A percentile compares a stretch with the other conserved stretches of the same genome.
These are phyloP conservation scores for Moesziomyces sp. DNA, from an alignment of 1,284 basidiomycete genomes.

Conservation along the genomic window DNA sequence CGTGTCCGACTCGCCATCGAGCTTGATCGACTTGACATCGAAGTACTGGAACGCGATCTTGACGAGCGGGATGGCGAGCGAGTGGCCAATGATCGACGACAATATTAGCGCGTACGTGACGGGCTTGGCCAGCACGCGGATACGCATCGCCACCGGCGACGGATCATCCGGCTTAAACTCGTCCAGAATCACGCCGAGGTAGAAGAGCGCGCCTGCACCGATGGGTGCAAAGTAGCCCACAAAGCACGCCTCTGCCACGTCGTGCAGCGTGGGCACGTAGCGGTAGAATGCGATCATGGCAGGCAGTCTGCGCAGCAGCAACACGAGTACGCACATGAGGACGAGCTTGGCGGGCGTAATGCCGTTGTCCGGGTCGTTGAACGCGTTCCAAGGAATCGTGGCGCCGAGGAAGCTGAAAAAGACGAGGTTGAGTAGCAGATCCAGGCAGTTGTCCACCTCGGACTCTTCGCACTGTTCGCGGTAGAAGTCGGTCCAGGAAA, in stretches of 20 bases:
- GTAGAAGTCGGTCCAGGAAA: conserved; percentile 63
- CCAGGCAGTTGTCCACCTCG: conserved; percentile 60
- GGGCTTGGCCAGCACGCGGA: conserved; percentile 54
- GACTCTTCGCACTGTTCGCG: conserved; percentile 60
- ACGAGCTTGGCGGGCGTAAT: conserved; percentile 66
- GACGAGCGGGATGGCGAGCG: conserved; percentile 53
- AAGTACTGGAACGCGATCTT: conserved; percentile 48
- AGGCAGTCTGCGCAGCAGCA: conserved; percentile 67
- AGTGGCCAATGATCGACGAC: conserved; percentile 52
- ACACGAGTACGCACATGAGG: conserved; percentile 69
- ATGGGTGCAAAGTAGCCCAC: conserved; percentile 69
- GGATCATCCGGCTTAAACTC: conserved; percentile 47
- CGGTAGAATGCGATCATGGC: conserved; percentile 59
- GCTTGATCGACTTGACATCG: conserved; percentile 49
- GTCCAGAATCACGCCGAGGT: conserved; percentile 47
- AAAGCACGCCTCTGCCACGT: conserved; percentile 63
- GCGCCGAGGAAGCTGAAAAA: conserved; percentile 69
- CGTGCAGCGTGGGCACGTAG: conserved; percentile 63
- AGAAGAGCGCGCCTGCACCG: conserved; percentile 68
- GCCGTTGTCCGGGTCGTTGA: conserved; percentile 58
- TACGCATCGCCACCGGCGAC: conserved; percentile 24
- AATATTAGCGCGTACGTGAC: conserved; percentile 56
- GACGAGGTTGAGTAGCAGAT: conserved; percentile 56
- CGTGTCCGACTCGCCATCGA: conserved; percentile 33
- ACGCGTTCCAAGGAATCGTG: conserved; percentile 53